phyloP scores from a whole-genome alignment of 2,329 filamentous ascomycete species.

The Dryadomyces sulphureus region DNA sequence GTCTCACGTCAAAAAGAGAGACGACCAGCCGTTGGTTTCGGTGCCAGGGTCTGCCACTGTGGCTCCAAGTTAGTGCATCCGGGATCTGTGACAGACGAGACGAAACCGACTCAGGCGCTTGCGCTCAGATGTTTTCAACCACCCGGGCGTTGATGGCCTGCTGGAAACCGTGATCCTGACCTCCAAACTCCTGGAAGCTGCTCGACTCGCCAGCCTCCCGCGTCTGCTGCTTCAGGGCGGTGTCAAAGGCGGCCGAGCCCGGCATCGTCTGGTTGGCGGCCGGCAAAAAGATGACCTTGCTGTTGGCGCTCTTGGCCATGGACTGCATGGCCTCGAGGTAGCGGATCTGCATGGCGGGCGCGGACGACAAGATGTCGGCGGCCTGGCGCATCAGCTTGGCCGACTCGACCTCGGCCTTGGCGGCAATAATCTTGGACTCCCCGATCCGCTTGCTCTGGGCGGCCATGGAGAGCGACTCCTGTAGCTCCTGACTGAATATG shows the following conservation, averaged over 20 bases:
- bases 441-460: slow-evolving; percentile 97
- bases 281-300: slow-evolving; percentile 75
- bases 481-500: slow-evolving; percentile 87
- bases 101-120: background rate
- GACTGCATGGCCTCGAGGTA: slow-evolving; percentile 98
- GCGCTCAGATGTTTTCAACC: slow-evolving; percentile 57
- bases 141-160: slow-evolving; percentile 68
- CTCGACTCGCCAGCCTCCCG: slow-evolving; percentile 22
- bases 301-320: slow-evolving; percentile 89
- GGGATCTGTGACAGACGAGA: background rate
- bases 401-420: slow-evolving; percentile 89
- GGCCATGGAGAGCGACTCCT: slow-evolving; percentile 94
- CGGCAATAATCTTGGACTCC: slow-evolving; percentile 96
- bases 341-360: slow-evolving; percentile 94
- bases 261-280: slow-evolving; percentile 47
- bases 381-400: slow-evolving; percentile 90
- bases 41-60: background rate
- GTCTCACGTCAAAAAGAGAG: background rate
- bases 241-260: slow-evolving; percentile 23
- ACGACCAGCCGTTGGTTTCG: background rate
- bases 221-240: slow-evolving; percentile 24
- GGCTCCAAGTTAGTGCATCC: slow-evolving; percentile 1
- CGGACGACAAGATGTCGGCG: slow-evolving; percentile 80
- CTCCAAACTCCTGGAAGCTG: slow-evolving; percentile 35
- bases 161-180: slow-evolving; percentile 51